phyloP scores from a whole-genome alignment of 1,284 basidiomycete genomes.

The Apiotrichum laibachii region DNA sequence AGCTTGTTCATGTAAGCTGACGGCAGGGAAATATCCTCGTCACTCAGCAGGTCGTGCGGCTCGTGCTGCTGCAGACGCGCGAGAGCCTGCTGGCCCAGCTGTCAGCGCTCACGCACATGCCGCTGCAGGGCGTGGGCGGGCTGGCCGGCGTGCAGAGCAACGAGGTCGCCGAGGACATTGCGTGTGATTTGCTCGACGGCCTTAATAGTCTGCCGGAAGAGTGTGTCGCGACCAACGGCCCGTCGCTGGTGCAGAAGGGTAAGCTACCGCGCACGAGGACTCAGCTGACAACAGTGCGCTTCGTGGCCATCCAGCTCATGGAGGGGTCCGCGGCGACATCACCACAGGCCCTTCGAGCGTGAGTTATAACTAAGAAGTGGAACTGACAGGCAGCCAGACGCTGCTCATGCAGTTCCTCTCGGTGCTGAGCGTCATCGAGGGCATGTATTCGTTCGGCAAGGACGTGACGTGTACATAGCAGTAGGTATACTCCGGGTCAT shows the following conservation, averaged over 20 bases:
- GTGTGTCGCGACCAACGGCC: conserved; percentile 45
- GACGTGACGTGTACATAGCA: conserved; percentile 22
- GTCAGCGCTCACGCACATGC: conserved; percentile 35
- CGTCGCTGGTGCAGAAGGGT: conserved; percentile 45
- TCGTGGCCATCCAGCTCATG: conserved; percentile 46
- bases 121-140: conserved; percentile 26
- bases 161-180: conserved; percentile 41
- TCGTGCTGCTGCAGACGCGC: conserved; percentile 41
- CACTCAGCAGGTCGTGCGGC: conserved; percentile 42
- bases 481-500: not conserved
- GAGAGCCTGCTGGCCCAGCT: conserved; percentile 35
- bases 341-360: conserved; percentile 33
- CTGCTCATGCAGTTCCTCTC: conserved; percentile 44
- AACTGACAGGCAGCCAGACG: conserved; percentile 26
- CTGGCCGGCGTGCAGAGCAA: conserved; percentile 27
- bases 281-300: conserved; percentile 32
- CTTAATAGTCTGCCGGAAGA: conserved; percentile 41
- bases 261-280: not conserved
- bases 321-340: conserved; percentile 29
- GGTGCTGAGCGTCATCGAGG: conserved; percentile 44
- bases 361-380: conserved; percentile 15
- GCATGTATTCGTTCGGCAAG: conserved; percentile 40
- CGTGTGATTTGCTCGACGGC: conserved; percentile 42
- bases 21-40: conserved; percentile 43
- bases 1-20: not conserved